A percentile compares a stretch with the other conserved stretches of the same genome.
These are phyloP conservation scores for Aspergillus novoparasiticus DNA, from an alignment of 2,329 filamentous ascomycete genomes.

Conservation along the genomic window DNA sequence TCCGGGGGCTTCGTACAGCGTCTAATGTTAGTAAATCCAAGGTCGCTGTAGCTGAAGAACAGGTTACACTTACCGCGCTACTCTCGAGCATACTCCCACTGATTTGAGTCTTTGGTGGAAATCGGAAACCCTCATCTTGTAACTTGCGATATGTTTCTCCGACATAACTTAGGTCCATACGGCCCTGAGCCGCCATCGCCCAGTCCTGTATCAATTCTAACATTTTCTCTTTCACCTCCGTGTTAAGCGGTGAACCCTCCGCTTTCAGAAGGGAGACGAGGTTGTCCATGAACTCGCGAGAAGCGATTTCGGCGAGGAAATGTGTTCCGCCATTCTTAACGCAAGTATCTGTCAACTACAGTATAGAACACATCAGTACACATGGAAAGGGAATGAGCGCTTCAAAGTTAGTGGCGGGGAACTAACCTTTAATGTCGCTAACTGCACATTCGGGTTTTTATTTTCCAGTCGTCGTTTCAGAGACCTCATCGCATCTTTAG, in stretches of 20 bases:
- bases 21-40: conserved; percentile 13
- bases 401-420: not conserved
- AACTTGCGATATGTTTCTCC: conserved; percentile 81
- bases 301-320: conserved; percentile 93
- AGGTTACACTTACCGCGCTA: conserved; percentile 71
- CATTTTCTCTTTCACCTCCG: conserved; percentile 85
- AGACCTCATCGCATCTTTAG: conserved; percentile 96
- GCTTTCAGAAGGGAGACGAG: conserved; percentile 85
- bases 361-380: conserved; percentile 19
- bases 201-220: conserved; percentile 91
- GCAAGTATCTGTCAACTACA: conserved; percentile 89
- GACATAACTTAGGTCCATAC: conserved; percentile 81
- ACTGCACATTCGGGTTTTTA: conserved; percentile 95
- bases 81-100: conserved; percentile 98
- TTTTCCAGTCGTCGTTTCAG: conserved; percentile 92
- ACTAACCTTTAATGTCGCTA: conserved; percentile 85
- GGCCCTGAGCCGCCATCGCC: conserved; percentile 85
- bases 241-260: conserved; percentile 73
- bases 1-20: conserved; percentile 72
- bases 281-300: conserved; percentile 98
- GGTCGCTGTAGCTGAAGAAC: not conserved
- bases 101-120: conserved; percentile 83
- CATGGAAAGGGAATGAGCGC: conserved; percentile 5
- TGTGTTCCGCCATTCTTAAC: conserved; percentile 97
- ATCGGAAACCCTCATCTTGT: conserved; percentile 82